Evolutionary conservation across 306 rosid species (phyloP).

Genomic region (Vigna angularis): DNA sequence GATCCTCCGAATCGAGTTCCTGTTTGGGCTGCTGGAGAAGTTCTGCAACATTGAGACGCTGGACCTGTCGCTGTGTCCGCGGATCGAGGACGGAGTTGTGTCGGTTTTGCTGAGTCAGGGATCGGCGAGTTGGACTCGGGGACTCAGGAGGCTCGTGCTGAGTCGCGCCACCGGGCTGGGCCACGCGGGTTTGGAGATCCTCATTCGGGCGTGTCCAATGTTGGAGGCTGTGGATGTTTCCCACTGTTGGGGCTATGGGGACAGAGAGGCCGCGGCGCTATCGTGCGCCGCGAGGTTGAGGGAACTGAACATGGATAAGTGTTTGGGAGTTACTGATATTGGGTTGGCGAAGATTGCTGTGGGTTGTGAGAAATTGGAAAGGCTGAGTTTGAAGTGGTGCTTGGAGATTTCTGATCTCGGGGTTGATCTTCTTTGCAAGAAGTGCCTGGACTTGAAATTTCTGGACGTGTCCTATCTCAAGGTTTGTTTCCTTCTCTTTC

Average conservation of each 20-base stretch:
- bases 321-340: conserved; percentile 64
- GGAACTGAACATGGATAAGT: conserved; percentile 68
- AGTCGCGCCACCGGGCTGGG: conserved; percentile 67
- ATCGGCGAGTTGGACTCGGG: conserved; percentile 54
- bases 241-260: conserved; percentile 62
- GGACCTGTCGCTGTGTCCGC: conserved; percentile 65
- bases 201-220: conserved; percentile 54
- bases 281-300: conserved; percentile 55
- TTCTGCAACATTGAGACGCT: conserved; percentile 51
- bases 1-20: conserved; percentile 63
- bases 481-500: conserved; percentile 38
- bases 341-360: conserved; percentile 67
- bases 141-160: conserved; percentile 51
- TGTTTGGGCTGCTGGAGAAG: conserved; percentile 44
- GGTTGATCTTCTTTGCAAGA: conserved; percentile 66
- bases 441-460: conserved; percentile 60
- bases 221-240: conserved; percentile 62
- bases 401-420: conserved; percentile 75
- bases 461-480: conserved; percentile 72
- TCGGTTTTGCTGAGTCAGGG: conserved; percentile 48
- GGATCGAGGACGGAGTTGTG: conserved; percentile 54
- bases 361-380: conserved; percentile 60
- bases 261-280: conserved; percentile 65
- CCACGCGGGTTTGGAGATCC: conserved; percentile 52
- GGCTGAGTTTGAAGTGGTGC: conserved; percentile 72